Conservation (phyloP, 1,139 yeast genomes). For the Yamadazyma membranifaciens region DNA sequence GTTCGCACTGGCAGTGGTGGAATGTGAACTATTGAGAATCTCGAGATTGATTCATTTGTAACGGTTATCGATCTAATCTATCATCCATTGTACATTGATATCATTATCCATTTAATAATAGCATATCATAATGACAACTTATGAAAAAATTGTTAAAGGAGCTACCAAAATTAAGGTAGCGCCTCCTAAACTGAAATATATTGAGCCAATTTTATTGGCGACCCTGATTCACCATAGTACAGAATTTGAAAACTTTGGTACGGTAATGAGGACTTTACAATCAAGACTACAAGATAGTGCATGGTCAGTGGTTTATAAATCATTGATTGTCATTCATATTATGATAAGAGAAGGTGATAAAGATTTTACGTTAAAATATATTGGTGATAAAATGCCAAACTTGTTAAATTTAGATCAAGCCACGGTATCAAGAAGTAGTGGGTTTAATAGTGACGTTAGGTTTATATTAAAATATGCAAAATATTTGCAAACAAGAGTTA, state of each 20-base stretch:
- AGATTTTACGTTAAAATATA: constrained; percentile 65
- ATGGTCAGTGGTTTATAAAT: constrained; percentile 88
- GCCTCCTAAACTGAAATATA: constrained; percentile 96
- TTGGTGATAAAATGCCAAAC: constrained; percentile 52
- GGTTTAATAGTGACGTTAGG: constrained; percentile 53
- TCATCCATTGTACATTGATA: too few species aligned
- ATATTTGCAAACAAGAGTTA: constrained; percentile 67
- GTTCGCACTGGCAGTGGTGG: too few species aligned
- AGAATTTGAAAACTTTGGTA: constrained; percentile 57
- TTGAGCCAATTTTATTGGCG: constrained; percentile 86
- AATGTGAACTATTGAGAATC: too few species aligned
- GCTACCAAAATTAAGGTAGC: constrained; percentile 69
- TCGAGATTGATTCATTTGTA: too few species aligned
- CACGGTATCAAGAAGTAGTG: constrained; percentile 28
- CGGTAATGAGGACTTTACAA: constrained; percentile 65
- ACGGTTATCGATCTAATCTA: too few species aligned
- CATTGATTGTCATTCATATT: constrained; percentile 80
- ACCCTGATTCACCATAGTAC: constrained; percentile 48
- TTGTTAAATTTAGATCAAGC: constrained; percentile 52
- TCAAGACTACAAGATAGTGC: constrained; percentile 69
- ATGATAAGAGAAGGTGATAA: constrained; percentile 91
- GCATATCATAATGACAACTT: constrained; percentile 37
- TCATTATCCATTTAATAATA: too few species aligned
- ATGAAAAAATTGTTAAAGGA: constrained; percentile 47
- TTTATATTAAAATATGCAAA: constrained; percentile 68